Conservation (phyloP, 2,329 filamentous ascomycete species). For the Aureobasidium sp. region DNA sequence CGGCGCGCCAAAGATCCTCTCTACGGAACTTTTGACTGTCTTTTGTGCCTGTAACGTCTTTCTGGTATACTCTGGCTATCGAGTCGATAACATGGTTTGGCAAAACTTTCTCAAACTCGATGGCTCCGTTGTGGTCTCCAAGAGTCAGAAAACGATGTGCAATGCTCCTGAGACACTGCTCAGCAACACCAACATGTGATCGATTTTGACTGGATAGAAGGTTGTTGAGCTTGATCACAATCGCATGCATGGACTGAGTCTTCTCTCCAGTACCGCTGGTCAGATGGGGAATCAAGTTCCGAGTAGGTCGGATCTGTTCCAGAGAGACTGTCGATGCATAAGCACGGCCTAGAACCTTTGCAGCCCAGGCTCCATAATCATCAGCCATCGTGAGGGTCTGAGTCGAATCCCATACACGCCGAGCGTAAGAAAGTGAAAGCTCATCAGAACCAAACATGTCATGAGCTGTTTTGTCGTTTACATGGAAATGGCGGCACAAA, state of each 20-base stretch:
- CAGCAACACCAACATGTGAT: constrained; percentile 36
- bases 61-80: constrained; percentile 22
- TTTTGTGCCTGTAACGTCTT: constrained; percentile 12
- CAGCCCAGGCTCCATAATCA: constrained; percentile 76
- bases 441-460: constrained; percentile 64
- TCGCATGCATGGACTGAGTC: not conserved
- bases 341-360: constrained; percentile 71
- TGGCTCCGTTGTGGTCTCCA: constrained; percentile 18
- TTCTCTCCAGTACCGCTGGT: not conserved
- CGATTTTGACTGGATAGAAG: constrained; percentile 27
- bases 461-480: constrained; percentile 47
- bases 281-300: not conserved
- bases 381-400: constrained; percentile 20
- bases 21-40: not conserved
- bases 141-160: constrained; percentile 17
- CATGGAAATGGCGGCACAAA: constrained; percentile 66
- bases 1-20: constrained; percentile 17
- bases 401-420: constrained; percentile 55
- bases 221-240: not conserved
- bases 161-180: constrained; percentile 29
- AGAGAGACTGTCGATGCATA: constrained; percentile 50
- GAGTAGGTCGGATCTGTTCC: constrained; percentile 23
- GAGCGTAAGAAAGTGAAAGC: constrained; percentile 51
- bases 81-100: constrained; percentile 20
- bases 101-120: constrained; percentile 25